Evolutionary conservation across 2,329 filamentous ascomycete species (phyloP).

Genomic region (Teratosphaeria nubilosa): DNA sequence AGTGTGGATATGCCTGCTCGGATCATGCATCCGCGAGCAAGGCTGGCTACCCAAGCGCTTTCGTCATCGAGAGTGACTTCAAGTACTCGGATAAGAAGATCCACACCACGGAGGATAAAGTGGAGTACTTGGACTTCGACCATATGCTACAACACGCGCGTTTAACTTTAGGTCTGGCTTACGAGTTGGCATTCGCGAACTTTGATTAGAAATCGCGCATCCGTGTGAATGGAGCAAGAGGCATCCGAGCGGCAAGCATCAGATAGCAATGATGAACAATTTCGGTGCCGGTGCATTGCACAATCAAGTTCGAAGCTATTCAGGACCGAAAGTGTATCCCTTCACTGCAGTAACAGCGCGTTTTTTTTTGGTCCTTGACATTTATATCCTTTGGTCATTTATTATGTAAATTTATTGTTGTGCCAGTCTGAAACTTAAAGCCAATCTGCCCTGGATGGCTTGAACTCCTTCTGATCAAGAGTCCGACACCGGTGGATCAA

Average conservation of each 20-base stretch:
- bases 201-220: constrained; percentile 38
- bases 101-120: constrained; percentile 58
- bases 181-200: constrained; percentile 71
- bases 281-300: too few species aligned
- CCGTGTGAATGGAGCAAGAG: not conserved
- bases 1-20: constrained; percentile 78
- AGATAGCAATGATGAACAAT: not conserved
- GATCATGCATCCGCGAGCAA: constrained; percentile 66
- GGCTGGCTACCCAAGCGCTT: constrained; percentile 63
- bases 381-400: too few species aligned
- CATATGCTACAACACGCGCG: constrained; percentile 88
- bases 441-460: too few species aligned
- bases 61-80: constrained; percentile 67
- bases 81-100: constrained; percentile 56
- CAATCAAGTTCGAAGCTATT: not conserved
- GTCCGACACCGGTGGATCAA: not conserved
- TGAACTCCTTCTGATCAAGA: not conserved
- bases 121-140: constrained; percentile 67
- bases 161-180: constrained; percentile 72
- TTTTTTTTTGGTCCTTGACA: not conserved
- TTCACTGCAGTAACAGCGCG: not conserved
- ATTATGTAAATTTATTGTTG: too few species aligned
- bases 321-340: not conserved
- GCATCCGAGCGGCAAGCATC: not conserved
- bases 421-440: too few species aligned